Evolutionary conservation across 352 stramenopile genomes (phyloP).

Genomic region (Phytophthora quininea): DNA sequence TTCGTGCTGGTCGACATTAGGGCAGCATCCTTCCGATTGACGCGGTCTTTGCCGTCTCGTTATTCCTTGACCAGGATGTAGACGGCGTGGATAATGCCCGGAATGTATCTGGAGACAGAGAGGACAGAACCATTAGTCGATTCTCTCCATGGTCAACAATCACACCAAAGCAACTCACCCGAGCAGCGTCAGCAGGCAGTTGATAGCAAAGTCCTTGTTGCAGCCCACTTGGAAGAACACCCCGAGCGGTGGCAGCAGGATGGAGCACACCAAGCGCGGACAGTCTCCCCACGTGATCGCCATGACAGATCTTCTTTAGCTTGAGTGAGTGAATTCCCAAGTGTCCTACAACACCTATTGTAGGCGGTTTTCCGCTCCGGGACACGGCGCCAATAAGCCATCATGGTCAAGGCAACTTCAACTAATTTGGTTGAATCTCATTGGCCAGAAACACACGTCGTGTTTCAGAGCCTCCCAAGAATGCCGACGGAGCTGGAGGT

Average conservation of each 20-base stretch:
- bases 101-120: slow-evolving; percentile 31
- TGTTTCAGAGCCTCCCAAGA: slow-evolving; percentile 11
- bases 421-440: background rate
- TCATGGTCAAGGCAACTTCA: background rate
- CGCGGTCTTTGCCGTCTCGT: slow-evolving; percentile 4
- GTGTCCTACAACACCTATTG: background rate
- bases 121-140: background rate
- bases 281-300: slow-evolving; percentile 61
- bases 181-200: slow-evolving; percentile 55
- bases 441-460: slow-evolving; percentile 3
- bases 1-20: background rate
- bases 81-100: slow-evolving; percentile 51
- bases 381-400: slow-evolving; percentile 15
- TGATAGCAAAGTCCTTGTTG: slow-evolving; percentile 55
- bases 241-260: slow-evolving; percentile 47
- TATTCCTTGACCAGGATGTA: slow-evolving; percentile 61
- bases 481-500: slow-evolving; percentile 40
- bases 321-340: background rate
- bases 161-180: slow-evolving; percentile 23
- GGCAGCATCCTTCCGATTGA: background rate
- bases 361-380: slow-evolving; percentile 8
- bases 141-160: background rate
- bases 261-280: slow-evolving; percentile 51
- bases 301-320: slow-evolving; percentile 27
- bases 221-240: slow-evolving; percentile 51